Percentiles rank a stretch among this genome's conserved stretches.
These are phyloP conservation scores for Candida ponderosae DNA, from an alignment of 805 yeast species.

Conservation along the genomic window DNA sequence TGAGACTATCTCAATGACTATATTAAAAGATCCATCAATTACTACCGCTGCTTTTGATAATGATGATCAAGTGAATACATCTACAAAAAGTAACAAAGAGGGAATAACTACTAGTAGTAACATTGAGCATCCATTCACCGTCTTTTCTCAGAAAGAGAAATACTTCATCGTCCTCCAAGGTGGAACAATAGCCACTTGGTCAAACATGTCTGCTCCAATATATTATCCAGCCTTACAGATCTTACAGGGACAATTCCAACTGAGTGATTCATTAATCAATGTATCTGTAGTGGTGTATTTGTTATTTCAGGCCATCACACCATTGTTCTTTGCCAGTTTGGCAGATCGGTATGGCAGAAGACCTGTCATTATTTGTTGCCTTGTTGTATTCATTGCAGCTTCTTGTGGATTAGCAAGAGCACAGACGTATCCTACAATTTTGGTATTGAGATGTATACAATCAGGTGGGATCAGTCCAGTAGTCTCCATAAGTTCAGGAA, in stretches of 20 bases:
- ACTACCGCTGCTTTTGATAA: no score
- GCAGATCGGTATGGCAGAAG: slow-evolving; percentile 72
- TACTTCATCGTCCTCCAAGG: slow-evolving; percentile 29
- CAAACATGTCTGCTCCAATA: slow-evolving; percentile 68
- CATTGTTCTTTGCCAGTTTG: slow-evolving; percentile 57
- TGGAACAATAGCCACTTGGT: slow-evolving; percentile 50
- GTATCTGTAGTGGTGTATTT: slow-evolving; percentile 74
- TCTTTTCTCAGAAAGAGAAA: slow-evolving; percentile 35
- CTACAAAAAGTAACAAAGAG: no score
- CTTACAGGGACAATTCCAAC: slow-evolving; percentile 45
- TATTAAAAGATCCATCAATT: no score
- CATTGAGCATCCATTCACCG: no score
- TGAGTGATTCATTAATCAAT: slow-evolving; percentile 52
- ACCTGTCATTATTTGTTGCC: slow-evolving; percentile 50
- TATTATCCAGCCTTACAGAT: slow-evolving; percentile 71
- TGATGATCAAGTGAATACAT: no score
- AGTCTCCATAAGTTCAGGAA: slow-evolving; percentile 61
- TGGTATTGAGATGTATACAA: slow-evolving; percentile 65
- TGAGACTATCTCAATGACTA: no score
- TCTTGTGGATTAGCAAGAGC: slow-evolving; percentile 61
- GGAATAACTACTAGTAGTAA: no score
- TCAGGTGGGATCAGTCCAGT: slow-evolving; percentile 75
- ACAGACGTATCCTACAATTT: slow-evolving; percentile 49
- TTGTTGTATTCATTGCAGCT: slow-evolving; percentile 48
- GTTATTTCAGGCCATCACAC: slow-evolving; percentile 69